Conservation (phyloP, 2,329 filamentous ascomycete species). For the Talaromyces sp. region DNA sequence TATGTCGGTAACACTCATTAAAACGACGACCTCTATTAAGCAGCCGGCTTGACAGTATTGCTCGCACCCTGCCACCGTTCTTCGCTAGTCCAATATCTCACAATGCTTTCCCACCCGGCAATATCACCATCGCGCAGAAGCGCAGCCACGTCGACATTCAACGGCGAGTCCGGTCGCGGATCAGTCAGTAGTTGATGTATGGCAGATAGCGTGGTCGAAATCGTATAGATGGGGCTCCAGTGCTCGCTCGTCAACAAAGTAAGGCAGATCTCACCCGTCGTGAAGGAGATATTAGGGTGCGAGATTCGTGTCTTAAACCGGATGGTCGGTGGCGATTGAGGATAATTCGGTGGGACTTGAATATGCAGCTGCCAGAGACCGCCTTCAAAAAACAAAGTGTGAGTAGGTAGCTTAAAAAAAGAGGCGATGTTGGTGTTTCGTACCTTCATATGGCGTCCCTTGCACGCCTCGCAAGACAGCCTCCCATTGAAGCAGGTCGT, state of each 20-base stretch:
- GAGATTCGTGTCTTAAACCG: constrained; percentile 77
- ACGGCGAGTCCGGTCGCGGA: constrained; percentile 41
- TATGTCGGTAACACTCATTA: background rate
- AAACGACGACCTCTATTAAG: background rate
- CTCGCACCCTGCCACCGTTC: constrained; percentile 38
- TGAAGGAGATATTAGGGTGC: constrained; percentile 71
- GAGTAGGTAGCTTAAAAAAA: background rate
- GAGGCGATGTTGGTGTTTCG: background rate
- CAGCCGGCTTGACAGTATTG: constrained; percentile 6
- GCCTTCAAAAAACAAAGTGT: constrained; percentile 29
- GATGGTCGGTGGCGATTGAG: constrained; percentile 69
- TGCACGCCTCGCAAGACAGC: constrained; percentile 55
- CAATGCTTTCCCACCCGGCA: constrained; percentile 40
- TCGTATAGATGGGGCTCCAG: constrained; percentile 82
- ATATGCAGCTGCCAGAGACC: constrained; percentile 83
- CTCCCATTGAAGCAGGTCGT: constrained; percentile 54
- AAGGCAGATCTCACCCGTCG: constrained; percentile 86
- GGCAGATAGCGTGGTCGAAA: constrained; percentile 46
- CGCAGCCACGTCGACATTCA: constrained; percentile 45
- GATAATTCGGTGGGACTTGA: constrained; percentile 70
- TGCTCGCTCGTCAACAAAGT: constrained; percentile 67
- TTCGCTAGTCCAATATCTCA: constrained; percentile 43
- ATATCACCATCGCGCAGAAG: constrained; percentile 40
- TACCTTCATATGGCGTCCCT: constrained; percentile 57
- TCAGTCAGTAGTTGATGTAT: constrained; percentile 43